A percentile compares a stretch with the other conserved stretches of the same genome.
Conservation (phyloP, 441 rosid genomes). For the Lepidium campestre region DNA sequence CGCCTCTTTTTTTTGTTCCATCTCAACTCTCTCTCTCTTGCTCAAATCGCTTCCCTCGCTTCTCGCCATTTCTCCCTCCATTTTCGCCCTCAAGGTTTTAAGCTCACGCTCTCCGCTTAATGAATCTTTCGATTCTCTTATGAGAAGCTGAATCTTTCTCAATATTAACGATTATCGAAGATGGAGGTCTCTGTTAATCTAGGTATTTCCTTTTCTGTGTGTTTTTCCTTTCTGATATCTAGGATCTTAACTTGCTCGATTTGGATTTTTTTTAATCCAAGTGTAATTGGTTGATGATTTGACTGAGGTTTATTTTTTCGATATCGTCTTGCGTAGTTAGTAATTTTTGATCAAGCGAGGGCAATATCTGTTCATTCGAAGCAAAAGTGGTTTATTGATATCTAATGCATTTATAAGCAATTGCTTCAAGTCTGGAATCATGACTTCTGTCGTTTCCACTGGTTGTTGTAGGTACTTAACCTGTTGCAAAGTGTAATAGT, state of each 20-base stretch:
- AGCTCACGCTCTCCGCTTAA: constrained; percentile 20
- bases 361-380: background rate
- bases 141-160: constrained; percentile 6
- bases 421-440: constrained; percentile 25
- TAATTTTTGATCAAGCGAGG: background rate
- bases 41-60: constrained; percentile 27
- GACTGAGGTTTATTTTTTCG: background rate
- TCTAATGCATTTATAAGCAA: background rate
- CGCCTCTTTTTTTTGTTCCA: constrained; percentile 18
- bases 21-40: background rate
- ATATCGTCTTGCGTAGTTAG: background rate
- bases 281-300: background rate
- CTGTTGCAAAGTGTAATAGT: background rate
- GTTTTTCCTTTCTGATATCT: constrained; percentile 3
- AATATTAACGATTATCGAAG: background rate
- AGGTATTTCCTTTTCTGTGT: constrained; percentile 14
- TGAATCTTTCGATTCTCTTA: background rate
- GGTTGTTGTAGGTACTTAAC: background rate
- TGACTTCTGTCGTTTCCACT: background rate
- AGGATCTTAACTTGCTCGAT: background rate
- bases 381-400: background rate
- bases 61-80: constrained; percentile 20
- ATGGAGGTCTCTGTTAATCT: background rate
- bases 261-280: background rate
- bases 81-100: constrained; percentile 14